phyloP scores from a whole-genome alignment of 2,329 filamentous ascomycete species.

The Macrophomina tecta region DNA sequence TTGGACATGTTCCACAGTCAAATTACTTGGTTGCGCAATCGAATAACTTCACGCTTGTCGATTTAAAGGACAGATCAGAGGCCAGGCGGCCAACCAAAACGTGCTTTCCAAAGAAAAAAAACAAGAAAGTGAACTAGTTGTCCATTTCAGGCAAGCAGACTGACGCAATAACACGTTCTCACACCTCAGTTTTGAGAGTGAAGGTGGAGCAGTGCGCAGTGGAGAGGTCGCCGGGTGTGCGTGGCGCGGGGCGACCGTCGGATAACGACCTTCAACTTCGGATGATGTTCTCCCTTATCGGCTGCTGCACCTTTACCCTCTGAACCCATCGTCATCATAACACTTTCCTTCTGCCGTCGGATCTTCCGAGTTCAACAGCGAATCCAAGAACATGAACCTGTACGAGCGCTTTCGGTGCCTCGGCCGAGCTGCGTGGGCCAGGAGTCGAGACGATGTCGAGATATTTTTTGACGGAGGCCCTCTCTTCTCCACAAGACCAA shows the following conservation, averaged over 20 bases:
- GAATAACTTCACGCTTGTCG: neutral
- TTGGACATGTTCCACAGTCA: too few species aligned
- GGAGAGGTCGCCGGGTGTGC: slow-evolving; percentile 5
- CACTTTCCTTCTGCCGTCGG: neutral
- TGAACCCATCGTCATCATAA: neutral
- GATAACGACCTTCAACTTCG: neutral
- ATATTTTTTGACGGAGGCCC: neutral
- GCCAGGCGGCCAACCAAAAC: neutral
- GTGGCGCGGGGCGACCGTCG: neutral
- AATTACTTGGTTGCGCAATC: too few species aligned
- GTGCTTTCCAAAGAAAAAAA: neutral
- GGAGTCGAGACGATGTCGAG: neutral
- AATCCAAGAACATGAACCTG: neutral
- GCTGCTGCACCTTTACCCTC: neutral
- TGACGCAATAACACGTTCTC: neutral
- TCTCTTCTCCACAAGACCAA: slow-evolving; percentile 6
- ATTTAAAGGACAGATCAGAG: neutral
- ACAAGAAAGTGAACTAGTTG: neutral
- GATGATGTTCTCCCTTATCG: neutral
- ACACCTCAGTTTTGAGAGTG: neutral
- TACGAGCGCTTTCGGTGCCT: neutral
- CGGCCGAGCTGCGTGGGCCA: slow-evolving; percentile 5
- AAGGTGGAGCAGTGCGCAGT: neutral
- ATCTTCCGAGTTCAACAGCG: neutral
- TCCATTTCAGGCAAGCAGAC: neutral